Evolutionary conservation across 345 rosid species (phyloP).

Genomic region (Euclidium syriacum): DNA sequence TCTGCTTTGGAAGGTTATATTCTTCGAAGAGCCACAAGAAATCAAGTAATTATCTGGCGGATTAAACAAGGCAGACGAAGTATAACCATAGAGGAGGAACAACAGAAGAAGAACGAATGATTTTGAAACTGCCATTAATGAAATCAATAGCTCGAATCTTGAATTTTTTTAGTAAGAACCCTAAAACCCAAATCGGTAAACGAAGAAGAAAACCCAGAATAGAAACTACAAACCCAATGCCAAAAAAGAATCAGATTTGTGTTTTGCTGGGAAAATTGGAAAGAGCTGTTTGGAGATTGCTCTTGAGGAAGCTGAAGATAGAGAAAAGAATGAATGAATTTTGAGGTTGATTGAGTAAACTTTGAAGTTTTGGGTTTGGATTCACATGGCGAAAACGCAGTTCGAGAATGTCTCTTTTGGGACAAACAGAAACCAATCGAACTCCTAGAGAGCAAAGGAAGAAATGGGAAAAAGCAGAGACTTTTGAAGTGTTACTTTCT

Average conservation of each 20-base stretch:
- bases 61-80: slow-evolving; percentile 44
- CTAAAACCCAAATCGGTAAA: slow-evolving; percentile 23
- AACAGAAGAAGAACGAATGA: slow-evolving; percentile 30
- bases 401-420: slow-evolving; percentile 25
- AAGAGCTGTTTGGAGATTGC: background rate
- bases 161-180: slow-evolving; percentile 10
- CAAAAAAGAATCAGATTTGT: background rate
- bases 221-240: slow-evolving; percentile 15
- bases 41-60: slow-evolving; percentile 80
- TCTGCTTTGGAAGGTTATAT: slow-evolving; percentile 61
- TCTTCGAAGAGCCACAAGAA: slow-evolving; percentile 77
- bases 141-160: background rate
- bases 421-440: slow-evolving; percentile 11
- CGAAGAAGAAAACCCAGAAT: slow-evolving; percentile 30
- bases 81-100: slow-evolving; percentile 34
- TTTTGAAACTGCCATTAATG: slow-evolving; percentile 15
- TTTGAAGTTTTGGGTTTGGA: slow-evolving; percentile 8
- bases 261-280: too few relatives aligned
- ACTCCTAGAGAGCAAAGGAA: slow-evolving; percentile 4
- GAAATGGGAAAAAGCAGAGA: slow-evolving; percentile 14
- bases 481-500: slow-evolving; percentile 32
- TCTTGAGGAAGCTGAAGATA: background rate
- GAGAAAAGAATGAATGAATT: background rate
- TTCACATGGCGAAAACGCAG: slow-evolving; percentile 25
- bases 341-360: background rate